Evolutionary conservation across 495 filamentous ascomycete genomes (phyloP).

Genomic region (Penicillium silybi): DNA sequence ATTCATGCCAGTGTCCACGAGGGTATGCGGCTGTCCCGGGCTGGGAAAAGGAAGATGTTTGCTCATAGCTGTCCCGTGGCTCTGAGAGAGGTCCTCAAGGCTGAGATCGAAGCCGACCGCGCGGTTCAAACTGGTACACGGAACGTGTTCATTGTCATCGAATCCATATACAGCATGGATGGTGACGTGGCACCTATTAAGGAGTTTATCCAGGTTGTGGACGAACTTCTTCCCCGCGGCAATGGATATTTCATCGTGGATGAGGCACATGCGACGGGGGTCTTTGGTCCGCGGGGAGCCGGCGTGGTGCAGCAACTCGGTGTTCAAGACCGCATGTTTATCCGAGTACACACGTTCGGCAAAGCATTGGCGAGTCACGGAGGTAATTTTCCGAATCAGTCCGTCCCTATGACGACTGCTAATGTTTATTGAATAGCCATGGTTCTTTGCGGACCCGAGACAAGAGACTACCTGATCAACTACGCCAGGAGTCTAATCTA

Average conservation of each 20-base stretch:
- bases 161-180: conserved; percentile 84
- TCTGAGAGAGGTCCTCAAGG: conserved; percentile 38
- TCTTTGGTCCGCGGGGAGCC: conserved; percentile 57
- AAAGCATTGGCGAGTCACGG: conserved; percentile 71
- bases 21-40: conserved; percentile 67
- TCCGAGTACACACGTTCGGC: conserved; percentile 71
- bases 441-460: conserved; percentile 45
- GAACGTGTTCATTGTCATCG: conserved; percentile 62
- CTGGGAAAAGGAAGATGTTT: conserved; percentile 49
- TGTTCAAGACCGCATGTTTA: conserved; percentile 62
- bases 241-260: conserved; percentile 73
- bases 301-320: conserved; percentile 66
- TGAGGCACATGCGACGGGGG: conserved; percentile 73
- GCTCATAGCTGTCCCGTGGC: conserved; percentile 54
- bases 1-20: conserved; percentile 78
- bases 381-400: conserved; percentile 44
- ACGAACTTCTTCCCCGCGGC: conserved; percentile 49
- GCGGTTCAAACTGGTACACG: conserved; percentile 28
- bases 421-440: conserved; percentile 21
- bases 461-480: conserved; percentile 42
- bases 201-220: conserved; percentile 53
- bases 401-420: background rate
- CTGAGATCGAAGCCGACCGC: conserved; percentile 26
- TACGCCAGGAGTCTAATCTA: conserved; percentile 48
- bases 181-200: conserved; percentile 65